phyloP scores from a whole-genome alignment of 75 land plant genomes.

The Picea sitchensis region DNA sequence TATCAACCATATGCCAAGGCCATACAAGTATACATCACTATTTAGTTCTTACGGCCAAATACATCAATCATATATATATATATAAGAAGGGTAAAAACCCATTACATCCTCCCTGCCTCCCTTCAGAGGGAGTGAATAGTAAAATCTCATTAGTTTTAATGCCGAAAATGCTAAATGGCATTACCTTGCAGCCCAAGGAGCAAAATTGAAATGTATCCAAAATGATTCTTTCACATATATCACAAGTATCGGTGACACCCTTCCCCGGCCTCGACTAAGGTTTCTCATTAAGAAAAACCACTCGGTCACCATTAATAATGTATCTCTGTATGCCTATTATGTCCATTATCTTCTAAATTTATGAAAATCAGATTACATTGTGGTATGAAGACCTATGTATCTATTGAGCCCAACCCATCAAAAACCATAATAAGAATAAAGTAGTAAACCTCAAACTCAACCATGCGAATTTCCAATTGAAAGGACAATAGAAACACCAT shows the following conservation, averaged over 20 bases:
- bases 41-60: too few species aligned
- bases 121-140: too few species aligned
- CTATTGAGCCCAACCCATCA: conserved; percentile 18
- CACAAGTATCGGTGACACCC: conserved; percentile 73
- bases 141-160: too few species aligned
- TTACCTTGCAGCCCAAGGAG: conserved; percentile 78
- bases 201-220: conserved; percentile 65
- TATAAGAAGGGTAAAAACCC: too few species aligned
- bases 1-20: too few species aligned
- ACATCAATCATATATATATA: too few species aligned
- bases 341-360: conserved; percentile 63
- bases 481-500: too few species aligned
- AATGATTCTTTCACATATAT: conserved; percentile 58
- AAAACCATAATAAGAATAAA: too few species aligned
- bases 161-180: too few species aligned
- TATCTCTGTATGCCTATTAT: conserved; percentile 60
- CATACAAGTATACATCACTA: too few species aligned
- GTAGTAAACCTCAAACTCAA: background rate
- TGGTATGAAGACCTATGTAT: conserved; percentile 77
- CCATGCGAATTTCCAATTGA: background rate
- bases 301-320: conserved; percentile 76
- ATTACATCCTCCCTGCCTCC: too few species aligned
- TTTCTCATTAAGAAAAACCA: conserved; percentile 66
- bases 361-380: conserved; percentile 66
- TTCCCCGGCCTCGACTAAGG: conserved; percentile 70